A percentile compares a stretch with the other conserved stretches of the same genome.
These are phyloP conservation scores for Colletotrichum chlorophyti DNA, from an alignment of 2,329 filamentous ascomycete genomes.

Conservation along the genomic window DNA sequence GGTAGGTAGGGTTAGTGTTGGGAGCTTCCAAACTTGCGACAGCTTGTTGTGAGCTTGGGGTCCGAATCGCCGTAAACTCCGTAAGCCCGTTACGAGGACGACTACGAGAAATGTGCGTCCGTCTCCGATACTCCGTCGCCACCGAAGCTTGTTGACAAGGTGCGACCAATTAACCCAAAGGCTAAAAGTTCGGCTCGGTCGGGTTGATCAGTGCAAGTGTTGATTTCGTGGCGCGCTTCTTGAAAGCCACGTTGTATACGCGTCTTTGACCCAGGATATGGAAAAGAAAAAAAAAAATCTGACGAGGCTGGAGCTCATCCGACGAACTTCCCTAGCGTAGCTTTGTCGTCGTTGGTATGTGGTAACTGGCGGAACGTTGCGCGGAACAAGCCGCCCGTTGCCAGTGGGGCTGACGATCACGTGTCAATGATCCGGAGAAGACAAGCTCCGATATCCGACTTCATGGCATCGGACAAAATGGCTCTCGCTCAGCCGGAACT, in stretches of 20 bases:
- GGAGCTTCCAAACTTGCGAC: neutral
- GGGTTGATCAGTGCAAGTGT: neutral
- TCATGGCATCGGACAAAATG: too few species aligned
- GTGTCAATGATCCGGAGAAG: neutral
- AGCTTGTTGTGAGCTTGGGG: constrained; percentile 13
- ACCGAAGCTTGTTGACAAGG: constrained; percentile 1
- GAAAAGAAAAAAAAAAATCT: constrained; percentile 22
- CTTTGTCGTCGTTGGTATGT: constrained; percentile 10
- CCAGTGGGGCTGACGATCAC: neutral
- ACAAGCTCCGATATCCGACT: constrained; percentile 4
- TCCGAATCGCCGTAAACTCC: constrained; percentile 22
- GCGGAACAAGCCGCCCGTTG: constrained; percentile 15
- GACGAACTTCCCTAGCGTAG: constrained; percentile 12
- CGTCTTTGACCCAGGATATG: neutral
- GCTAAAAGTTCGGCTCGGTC: neutral
- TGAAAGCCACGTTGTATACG: neutral
- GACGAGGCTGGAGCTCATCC: constrained; percentile 25
- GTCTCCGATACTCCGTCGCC: neutral
- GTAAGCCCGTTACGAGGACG: too few species aligned
- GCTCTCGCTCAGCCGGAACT: constrained; percentile 1
- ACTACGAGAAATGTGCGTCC: neutral
- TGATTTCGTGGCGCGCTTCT: constrained; percentile 16
- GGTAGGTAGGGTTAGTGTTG: constrained; percentile 3
- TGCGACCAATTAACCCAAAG: neutral
- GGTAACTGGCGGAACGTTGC: neutral